Base-by-base conservation (phyloP, 2,329 filamentous ascomycete genomes). In the Verticillium nonalfalfae region DNA sequence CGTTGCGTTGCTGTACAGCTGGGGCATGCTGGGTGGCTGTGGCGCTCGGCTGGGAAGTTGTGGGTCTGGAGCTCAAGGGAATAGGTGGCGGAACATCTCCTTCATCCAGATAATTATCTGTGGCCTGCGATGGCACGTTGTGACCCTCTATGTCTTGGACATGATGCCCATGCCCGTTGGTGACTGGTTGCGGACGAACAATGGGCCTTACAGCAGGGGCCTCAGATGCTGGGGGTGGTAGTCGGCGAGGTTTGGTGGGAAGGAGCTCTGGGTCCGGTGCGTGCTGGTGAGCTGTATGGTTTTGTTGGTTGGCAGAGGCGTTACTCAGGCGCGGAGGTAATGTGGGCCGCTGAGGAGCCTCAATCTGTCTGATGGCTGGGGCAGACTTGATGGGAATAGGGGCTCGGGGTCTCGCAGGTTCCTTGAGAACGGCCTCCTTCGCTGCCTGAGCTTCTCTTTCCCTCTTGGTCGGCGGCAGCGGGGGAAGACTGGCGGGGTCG, bases 401-500 rank as follows among this genome's bases (percentile, higher is more conserved):
- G 15, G 54, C 54, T 11, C 36, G 54, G 40, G 26, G 52, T 36
- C 56, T 52, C 10, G 54, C 55, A n/a, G 57, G 35, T 55, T 64
- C 60, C 31, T 62, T 52, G 50, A 59, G 58, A 26, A 40, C 45
- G 10, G 40, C 21, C 9, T 66, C 73, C 56, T 70, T 74, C 7
- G 75, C 74, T 63, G 75, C 74, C 62, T 76, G 75, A 2, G 79
- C 78, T 62, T 88, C 85, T 1, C 76, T 73, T 61, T 87, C 85
- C 52, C 80, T 77, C 64, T 76, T 78, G 1, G 81, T 78, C 0
- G 84, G 85, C 0, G 85, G 85, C 39, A 88, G 71, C 11, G 81
- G 78, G 0, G 85, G 85, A 11, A 88, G 74, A 58, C 79, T 82
- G n/a, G 83, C 76, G 38, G 81, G 77, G 59, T 85, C 84, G 57